phyloP scores from a whole-genome alignment of 2,329 filamentous ascomycete genomes.

The Aureobasidium lini region DNA sequence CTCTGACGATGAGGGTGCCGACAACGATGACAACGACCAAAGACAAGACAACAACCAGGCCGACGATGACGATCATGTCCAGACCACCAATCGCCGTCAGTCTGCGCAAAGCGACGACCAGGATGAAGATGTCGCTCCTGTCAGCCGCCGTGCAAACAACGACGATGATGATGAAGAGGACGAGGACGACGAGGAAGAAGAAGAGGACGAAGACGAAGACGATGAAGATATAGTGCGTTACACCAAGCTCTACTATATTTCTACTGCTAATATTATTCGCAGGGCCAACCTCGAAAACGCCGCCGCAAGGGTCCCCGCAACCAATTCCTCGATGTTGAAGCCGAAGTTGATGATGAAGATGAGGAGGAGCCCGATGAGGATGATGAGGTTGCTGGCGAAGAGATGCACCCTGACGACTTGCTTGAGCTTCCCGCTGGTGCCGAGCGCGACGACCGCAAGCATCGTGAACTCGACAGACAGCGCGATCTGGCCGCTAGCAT shows the following conservation, averaged over 20 bases:
- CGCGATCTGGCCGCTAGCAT: conserved; percentile 80
- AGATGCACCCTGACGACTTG: conserved; percentile 84
- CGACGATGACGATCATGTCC: conserved; percentile 25
- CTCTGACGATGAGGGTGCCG: conserved; percentile 60
- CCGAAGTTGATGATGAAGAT: conserved; percentile 91
- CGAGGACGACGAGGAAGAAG: conserved; percentile 51
- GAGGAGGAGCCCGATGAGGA: conserved; percentile 84
- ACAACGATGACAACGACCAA: conserved; percentile 24
- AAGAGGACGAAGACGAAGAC: conserved; percentile 45
- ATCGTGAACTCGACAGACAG: conserved; percentile 87
- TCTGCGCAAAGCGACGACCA: conserved; percentile 26
- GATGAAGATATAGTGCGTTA: conserved; percentile 26
- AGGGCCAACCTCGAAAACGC: conserved; percentile 73
- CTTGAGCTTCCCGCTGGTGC: conserved; percentile 66
- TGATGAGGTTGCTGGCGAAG: conserved; percentile 75
- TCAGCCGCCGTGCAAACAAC: conserved; percentile 39
- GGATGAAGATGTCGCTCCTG: conserved; percentile 41
- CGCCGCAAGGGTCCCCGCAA: conserved; percentile 65
- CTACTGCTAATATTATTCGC: conserved; percentile 10
- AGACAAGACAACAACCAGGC: conserved; percentile 30
- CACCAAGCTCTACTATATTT: conserved; percentile 15
- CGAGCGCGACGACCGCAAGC: conserved; percentile 81
- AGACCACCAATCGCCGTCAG: conserved; percentile 14
- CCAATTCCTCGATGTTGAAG: conserved; percentile 94
- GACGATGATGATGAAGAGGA: conserved; percentile 60